Evolutionary conservation across 768 basidiomycete species (phyloP), one percentile per base, ranked within the genome.

Genomic region (Hericium rajendrae): DNA sequence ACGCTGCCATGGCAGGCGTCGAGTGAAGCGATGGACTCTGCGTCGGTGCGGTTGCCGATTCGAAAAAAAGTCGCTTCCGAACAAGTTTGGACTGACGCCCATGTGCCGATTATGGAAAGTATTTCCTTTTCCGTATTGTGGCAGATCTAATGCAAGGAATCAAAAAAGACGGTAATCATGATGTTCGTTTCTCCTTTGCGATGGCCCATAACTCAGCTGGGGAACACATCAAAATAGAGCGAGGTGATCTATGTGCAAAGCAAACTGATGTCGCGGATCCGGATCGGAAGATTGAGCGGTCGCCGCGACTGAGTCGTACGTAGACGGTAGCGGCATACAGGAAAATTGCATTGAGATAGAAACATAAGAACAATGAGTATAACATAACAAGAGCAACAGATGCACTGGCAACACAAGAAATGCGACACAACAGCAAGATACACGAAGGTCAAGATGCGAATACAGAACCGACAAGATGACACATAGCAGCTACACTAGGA

Each of bases 1-100:
- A 57, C 62, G 67, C 63, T 59, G 63, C 61, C 62, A 62, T 64
- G 24, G 53, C 61, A 59, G 57, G 64, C 57, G 61, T 57, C 56
- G 65, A 60, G 59, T 59, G 61, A 56, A 38, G 39, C 48, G 40
- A 41, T 72, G 73, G 73, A 73, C 38, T 26, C 28, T 39, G 24
- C 32, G 43, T 39, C 41, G 32, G 52, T 53, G 53, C 56, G 56
- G 58, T 26, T 48, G 43, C 53, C 20, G 46, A 56, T 16, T 28
- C n/a, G 32, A 38, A 38, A 28, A 41, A 49, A 51, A 56, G 49
- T 26, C 49, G 32, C 49, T 22, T 22, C 43, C 15, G 20, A 46
- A 46, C 43, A 46, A 46, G 43, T 46, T 46, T 46, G 6, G n/a
- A 46, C 43, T 32, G 43, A 46, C 43, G 43, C 43, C 43, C 20